Base-by-base conservation (phyloP, 192 early-diverging fungal species). In the Coemansia sp. region DNA sequence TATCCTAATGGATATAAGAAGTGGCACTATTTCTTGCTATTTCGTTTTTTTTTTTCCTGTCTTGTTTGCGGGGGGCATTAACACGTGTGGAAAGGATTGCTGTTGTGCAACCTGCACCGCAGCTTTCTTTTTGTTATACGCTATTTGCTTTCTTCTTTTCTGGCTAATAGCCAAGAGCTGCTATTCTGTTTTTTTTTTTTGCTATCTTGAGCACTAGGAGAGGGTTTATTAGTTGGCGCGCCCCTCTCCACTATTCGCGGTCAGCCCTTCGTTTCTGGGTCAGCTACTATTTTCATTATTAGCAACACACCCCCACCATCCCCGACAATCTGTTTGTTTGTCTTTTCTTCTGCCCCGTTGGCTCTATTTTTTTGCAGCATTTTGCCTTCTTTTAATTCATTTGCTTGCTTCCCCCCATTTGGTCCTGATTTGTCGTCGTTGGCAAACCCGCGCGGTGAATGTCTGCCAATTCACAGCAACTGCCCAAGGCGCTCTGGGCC, bases 401-500 rank as follows among this genome's bases (percentile, higher is more conserved):
- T 21, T 44, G 12, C 38, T 40, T n/a, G 12, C 38, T 38, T 43
- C 21, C 26, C 26, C 15, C 14, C 46, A 50, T 50, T 50, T 50
- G 24, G 24, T 12, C 24, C 9, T 22, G 46, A 50, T 50, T 50
- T 29, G 46, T 24, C 24, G 46, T n/a, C 46, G 26, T 26, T 50
- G 27, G 9, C 46, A 14, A 50, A 50, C 7, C 27, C 46, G 46
- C 48, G 54, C 39, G 17, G 59, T 72, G 35, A 68, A 79, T 79
- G 76, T 55, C 63, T 19, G 44, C 62, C 38, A 66, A 68, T 65
- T 65, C 65, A 52, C 76, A 79, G 55, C 75, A 71, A 55, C 62
- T 56, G 54, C 53, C 61, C 35, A 50, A 27, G 21, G 57, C 59
- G 19, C 55, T 18, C 48, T 79, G 76, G 76, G 56, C 65, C 33